Conservation (phyloP, 2,329 filamentous ascomycete species). For the Pestalotiopsis sp. region DNA sequence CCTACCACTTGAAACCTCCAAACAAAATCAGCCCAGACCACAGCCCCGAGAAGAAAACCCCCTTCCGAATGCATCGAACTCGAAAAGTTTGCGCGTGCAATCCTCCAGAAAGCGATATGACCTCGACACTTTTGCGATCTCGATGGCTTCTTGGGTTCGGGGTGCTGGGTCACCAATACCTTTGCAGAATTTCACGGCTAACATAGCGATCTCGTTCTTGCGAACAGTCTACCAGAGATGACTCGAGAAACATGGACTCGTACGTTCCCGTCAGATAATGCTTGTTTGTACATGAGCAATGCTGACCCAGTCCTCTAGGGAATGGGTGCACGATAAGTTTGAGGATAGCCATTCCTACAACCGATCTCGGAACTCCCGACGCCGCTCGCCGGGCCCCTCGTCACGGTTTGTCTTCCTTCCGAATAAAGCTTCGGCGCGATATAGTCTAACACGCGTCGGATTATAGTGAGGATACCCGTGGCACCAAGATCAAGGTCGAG, state of each 20-base stretch:
- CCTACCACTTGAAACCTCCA: background rate
- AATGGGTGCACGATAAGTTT: slow-evolving; percentile 94
- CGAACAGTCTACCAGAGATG: slow-evolving; percentile 56
- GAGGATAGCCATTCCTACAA: slow-evolving; percentile 62
- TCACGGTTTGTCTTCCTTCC: slow-evolving; percentile 7
- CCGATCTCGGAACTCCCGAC: slow-evolving; percentile 22
- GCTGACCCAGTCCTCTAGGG: slow-evolving; percentile 43
- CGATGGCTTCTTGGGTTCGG: background rate
- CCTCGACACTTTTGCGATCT: slow-evolving; percentile 18
- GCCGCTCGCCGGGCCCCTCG: slow-evolving; percentile 40
- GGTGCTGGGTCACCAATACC: slow-evolving; percentile 1
- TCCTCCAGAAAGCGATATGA: background rate
- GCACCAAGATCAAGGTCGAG: slow-evolving; percentile 78
- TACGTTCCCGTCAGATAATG: slow-evolving; percentile 41
- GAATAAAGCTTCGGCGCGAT: background rate
- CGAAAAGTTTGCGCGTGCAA: background rate
- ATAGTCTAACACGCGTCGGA: background rate
- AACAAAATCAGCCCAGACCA: background rate
- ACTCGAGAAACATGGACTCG: slow-evolving; percentile 71
- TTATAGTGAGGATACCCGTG: slow-evolving; percentile 49
- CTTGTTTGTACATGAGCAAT: background rate
- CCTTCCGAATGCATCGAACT: background rate
- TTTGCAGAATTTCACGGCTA: slow-evolving; percentile 37
- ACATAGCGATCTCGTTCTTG: slow-evolving; percentile 51
- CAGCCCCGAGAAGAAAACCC: background rate